Percentiles rank a stretch among this genome's conserved stretches.
phyloP scores from a whole-genome alignment of 2,329 filamentous ascomycete species.

The Talaromyces albobiverticillius region DNA sequence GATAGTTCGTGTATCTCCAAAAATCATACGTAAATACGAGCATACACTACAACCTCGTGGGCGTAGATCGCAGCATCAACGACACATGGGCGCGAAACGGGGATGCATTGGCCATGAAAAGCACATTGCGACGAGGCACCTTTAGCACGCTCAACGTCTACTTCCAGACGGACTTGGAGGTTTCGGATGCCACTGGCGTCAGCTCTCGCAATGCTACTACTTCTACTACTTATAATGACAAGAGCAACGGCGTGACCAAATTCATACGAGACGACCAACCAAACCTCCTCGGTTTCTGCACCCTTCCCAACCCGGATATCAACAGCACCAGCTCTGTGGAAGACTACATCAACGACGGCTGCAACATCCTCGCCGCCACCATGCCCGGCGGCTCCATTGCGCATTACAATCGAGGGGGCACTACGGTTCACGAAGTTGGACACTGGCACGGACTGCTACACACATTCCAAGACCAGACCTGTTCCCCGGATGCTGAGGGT shows the following conservation, averaged over 20 bases:
- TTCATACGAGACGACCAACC: constrained; percentile 8
- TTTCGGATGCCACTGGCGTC: constrained; percentile 21
- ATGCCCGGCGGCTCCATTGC: constrained; percentile 52
- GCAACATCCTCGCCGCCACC: constrained; percentile 56
- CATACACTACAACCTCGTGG: constrained; percentile 51
- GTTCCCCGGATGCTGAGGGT: constrained; percentile 31
- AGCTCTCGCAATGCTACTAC: constrained; percentile 17
- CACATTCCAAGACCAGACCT: constrained; percentile 42
- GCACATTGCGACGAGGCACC: constrained; percentile 50
- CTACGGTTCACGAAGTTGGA: constrained; percentile 46
- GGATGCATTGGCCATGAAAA: constrained; percentile 53
- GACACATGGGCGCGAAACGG: constrained; percentile 53
- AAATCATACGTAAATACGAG: constrained; percentile 43
- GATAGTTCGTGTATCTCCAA: constrained; percentile 41
- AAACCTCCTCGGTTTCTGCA: constrained; percentile 54
- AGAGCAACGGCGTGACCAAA: neutral
- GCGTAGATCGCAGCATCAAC: constrained; percentile 52
- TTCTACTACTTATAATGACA: neutral
- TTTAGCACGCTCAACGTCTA: constrained; percentile 59
- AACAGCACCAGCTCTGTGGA: constrained; percentile 34
- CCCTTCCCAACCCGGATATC: constrained; percentile 43
- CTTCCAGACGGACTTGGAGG: constrained; percentile 55
- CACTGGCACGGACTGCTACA: constrained; percentile 48
- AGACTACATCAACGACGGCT: constrained; percentile 53
- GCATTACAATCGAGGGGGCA: constrained; percentile 50